Evolutionary conservation across 179 eudicot genomes (phyloP).

Genomic region (Monotropa hypopitys): DNA sequence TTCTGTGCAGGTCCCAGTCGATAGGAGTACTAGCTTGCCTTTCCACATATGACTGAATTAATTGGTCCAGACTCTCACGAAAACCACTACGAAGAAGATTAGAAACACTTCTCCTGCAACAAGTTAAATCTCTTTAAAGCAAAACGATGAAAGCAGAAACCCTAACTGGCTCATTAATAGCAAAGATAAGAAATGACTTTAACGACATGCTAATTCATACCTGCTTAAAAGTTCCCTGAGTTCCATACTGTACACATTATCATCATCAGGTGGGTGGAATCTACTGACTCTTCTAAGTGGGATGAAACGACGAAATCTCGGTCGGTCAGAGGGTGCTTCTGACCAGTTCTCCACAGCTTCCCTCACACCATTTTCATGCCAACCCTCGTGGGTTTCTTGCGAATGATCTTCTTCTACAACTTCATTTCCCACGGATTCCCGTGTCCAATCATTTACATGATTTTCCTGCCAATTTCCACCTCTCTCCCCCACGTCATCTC

Average conservation of each 20-base stretch:
- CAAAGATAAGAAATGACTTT: neutral
- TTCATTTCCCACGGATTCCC: slow-evolving; percentile 26
- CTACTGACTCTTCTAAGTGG: slow-evolving; percentile 54
- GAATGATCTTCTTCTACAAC: slow-evolving; percentile 29
- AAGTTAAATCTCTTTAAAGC: slow-evolving; percentile 9
- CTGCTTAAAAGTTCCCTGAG: slow-evolving; percentile 94
- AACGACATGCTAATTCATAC: slow-evolving; percentile 16
- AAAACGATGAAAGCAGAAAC: neutral
- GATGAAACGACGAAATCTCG: slow-evolving; percentile 41
- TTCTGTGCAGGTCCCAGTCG: slow-evolving; percentile 90
- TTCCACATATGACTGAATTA: slow-evolving; percentile 89
- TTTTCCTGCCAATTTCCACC: slow-evolving; percentile 39
- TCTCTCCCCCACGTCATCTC: slow-evolving; percentile 26
- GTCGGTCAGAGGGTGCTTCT: slow-evolving; percentile 49
- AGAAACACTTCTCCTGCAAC: slow-evolving; percentile 88
- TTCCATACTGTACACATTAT: slow-evolving; percentile 94
- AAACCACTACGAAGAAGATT: slow-evolving; percentile 93
- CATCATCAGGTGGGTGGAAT: slow-evolving; percentile 92
- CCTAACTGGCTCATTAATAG: neutral
- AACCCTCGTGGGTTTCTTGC: slow-evolving; percentile 32
- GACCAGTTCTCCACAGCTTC: slow-evolving; percentile 50
- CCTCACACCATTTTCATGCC: slow-evolving; percentile 42
- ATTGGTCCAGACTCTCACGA: slow-evolving; percentile 94
- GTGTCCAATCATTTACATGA: slow-evolving; percentile 36
- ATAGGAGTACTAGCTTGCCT: slow-evolving; percentile 72